These are phyloP conservation scores for Pythium insidiosum DNA, from an alignment of 352 stramenopile species.

Conservation along the genomic window DNA sequence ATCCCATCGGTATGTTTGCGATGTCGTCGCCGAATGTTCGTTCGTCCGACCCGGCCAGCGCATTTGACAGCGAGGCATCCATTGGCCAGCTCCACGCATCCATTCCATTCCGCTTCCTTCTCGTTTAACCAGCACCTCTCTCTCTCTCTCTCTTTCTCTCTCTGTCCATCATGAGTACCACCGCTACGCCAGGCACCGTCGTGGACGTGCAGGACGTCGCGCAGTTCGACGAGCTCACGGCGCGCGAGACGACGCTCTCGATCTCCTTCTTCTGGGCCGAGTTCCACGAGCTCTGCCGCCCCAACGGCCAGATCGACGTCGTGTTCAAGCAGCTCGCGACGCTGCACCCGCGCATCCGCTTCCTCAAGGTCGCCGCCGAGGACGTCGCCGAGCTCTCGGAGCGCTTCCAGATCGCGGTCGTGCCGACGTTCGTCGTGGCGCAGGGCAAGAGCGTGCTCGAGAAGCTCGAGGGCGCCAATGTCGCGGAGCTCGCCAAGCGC, in stretches of 20 bases:
- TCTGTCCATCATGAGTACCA: conserved; percentile 2
- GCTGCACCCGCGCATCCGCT: conserved; percentile 75
- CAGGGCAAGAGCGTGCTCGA: conserved; percentile 71
- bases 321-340: conserved; percentile 76
- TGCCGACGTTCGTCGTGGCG: conserved; percentile 92
- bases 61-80: too few species aligned
- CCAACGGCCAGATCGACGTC: conserved; percentile 82
- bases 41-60: too few species aligned
- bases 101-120: too few species aligned
- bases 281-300: conserved; percentile 71
- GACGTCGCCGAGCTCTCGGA: conserved; percentile 78
- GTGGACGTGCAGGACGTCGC: conserved; percentile 54
- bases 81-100: too few species aligned
- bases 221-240: conserved; percentile 73
- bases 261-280: conserved; percentile 84
- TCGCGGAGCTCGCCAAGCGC: conserved; percentile 75
- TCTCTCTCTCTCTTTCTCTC: too few species aligned
- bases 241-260: conserved; percentile 64
- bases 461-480: conserved; percentile 79
- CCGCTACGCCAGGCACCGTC: conserved; percentile 41
- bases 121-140: too few species aligned
- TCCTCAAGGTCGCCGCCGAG: conserved; percentile 84
- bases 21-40: too few species aligned
- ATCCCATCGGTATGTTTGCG: too few species aligned
- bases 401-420: conserved; percentile 85